These are phyloP conservation scores for Acacia confusa DNA, from an alignment of 306 rosid genomes.

Conservation along the genomic window DNA sequence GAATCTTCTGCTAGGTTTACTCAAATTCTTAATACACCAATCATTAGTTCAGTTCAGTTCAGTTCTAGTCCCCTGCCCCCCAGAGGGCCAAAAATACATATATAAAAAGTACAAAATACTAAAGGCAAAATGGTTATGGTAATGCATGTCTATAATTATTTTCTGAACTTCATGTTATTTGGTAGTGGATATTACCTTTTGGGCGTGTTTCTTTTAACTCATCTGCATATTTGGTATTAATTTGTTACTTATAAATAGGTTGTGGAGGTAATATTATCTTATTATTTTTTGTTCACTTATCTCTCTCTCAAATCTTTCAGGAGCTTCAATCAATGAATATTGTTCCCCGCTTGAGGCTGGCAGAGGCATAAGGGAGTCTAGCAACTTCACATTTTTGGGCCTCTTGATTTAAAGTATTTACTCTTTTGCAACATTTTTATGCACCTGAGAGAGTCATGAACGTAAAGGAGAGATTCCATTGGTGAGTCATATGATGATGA, in stretches of 20 bases:
- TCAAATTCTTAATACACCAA: not conserved
- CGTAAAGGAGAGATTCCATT: not conserved
- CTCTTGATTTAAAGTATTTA: not conserved
- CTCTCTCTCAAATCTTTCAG: conserved; percentile 47
- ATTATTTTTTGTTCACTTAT: not conserved
- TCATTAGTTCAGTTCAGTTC: not conserved
- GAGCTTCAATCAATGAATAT: conserved; percentile 93
- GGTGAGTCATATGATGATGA: conserved; percentile 44
- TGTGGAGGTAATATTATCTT: not conserved
- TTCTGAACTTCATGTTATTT: not conserved
- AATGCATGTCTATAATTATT: not conserved
- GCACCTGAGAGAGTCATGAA: no score
- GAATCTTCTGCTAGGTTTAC: not conserved
- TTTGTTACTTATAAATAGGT: not conserved
- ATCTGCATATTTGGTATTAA: no score
- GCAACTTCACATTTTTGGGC: not conserved
- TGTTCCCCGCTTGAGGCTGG: conserved; percentile 79
- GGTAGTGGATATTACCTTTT: not conserved
- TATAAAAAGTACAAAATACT: no score
- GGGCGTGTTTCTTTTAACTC: no score
- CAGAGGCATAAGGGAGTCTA: conserved; percentile 46
- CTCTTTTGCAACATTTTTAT: not conserved
- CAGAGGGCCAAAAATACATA: not conserved
- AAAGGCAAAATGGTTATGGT: not conserved
- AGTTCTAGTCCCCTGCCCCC: not conserved